Conservation (phyloP, 1,139 yeast genomes). For the Debaryomyces robertsiae region DNA sequence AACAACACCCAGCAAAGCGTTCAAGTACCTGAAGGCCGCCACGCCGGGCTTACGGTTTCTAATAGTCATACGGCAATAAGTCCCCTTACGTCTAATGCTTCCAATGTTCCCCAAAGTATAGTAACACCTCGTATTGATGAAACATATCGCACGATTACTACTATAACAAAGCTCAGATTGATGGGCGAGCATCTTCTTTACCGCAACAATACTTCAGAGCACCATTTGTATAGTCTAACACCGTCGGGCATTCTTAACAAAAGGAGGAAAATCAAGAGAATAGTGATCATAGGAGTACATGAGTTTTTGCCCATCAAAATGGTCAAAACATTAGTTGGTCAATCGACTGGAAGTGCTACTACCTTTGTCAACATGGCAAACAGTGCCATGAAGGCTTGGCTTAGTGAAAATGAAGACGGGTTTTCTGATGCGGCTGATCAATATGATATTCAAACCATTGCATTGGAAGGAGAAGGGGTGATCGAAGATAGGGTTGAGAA, state of each 20-base stretch:
- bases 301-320: constrained; percentile 56
- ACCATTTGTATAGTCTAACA: constrained; percentile 35
- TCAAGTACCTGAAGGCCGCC: not conserved
- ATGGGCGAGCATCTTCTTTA: constrained; percentile 34
- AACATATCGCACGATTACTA: constrained; percentile 42
- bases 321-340: constrained; percentile 49
- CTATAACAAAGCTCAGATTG: constrained; percentile 42
- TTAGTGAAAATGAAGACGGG: constrained; percentile 26
- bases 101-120: not conserved
- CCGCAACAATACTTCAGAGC: constrained; percentile 30
- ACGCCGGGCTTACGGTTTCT: not conserved
- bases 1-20: constrained; percentile 1
- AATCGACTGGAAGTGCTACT: constrained; percentile 47
- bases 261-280: constrained; percentile 28
- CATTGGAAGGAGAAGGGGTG: constrained; percentile 57
- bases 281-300: constrained; percentile 51
- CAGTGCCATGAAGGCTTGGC: constrained; percentile 44
- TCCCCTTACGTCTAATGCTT: not conserved
- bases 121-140: constrained; percentile 31
- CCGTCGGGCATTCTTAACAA: constrained; percentile 17
- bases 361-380: constrained; percentile 38
- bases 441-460: constrained; percentile 45
- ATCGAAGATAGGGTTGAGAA: constrained; percentile 43
- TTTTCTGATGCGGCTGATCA: constrained; percentile 17
- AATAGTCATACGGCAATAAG: not conserved